These are phyloP conservation scores for Colletotrichum tropicicola DNA, from an alignment of 2,329 filamentous ascomycete species.

Conservation along the genomic window DNA sequence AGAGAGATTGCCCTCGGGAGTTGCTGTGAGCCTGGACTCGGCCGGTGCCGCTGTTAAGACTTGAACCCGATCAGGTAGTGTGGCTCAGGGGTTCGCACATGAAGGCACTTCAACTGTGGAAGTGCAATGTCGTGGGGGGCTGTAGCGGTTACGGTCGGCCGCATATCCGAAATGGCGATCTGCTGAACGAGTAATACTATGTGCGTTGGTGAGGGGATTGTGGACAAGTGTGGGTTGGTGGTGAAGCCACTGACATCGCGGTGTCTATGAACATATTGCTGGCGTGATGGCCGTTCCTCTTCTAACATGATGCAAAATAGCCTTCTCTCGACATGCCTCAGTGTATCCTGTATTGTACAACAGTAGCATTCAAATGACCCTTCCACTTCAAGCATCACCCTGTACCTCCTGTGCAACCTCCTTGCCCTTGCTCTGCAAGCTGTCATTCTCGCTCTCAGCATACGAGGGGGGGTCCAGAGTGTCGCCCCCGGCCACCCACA, in stretches of 20 bases:
- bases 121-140: not conserved
- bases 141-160: not conserved
- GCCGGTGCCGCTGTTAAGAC: too few relatives aligned
- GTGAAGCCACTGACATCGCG: slow-evolving; percentile 4
- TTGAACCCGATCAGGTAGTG: not conserved
- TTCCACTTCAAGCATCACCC: slow-evolving; percentile 11
- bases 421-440: slow-evolving; percentile 23
- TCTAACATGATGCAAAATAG: slow-evolving; percentile 1
- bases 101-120: not conserved
- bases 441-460: slow-evolving; percentile 35
- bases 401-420: slow-evolving; percentile 16
- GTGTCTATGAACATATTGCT: slow-evolving; percentile 21
- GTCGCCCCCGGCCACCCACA: slow-evolving; percentile 66
- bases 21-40: not conserved
- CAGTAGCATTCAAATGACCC: not conserved
- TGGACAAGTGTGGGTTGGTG: not conserved
- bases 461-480: slow-evolving; percentile 58
- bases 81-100: not conserved
- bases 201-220: not conserved
- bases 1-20: not conserved
- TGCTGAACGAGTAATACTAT: not conserved
- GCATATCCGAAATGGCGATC: not conserved
- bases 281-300: not conserved
- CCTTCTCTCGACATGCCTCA: not conserved
- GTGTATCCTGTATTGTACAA: slow-evolving; percentile 15